Base-by-base conservation (phyloP, 2,329 filamentous ascomycete species). In the Xylariaceae sp. region DNA sequence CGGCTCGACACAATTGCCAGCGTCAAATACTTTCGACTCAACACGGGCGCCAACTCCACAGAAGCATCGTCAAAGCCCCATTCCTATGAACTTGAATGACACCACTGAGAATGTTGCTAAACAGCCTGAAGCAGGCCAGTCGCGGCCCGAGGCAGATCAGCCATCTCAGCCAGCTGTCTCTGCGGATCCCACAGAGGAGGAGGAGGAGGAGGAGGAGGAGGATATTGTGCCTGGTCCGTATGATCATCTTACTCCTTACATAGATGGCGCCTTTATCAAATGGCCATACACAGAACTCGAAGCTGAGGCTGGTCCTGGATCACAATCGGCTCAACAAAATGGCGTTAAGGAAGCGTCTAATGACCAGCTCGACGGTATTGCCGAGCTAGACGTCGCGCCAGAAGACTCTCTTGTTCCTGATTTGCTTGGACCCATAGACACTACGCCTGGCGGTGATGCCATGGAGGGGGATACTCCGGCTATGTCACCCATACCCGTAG, bases 391-490 rank as follows among this genome's bases (percentile, higher is more conserved):
- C 37, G 52, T 37, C 12, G 47, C 30, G 6, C 56, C 62, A 8
- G 63, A 66, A 52, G 58, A 62, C 50, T 63, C 62, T 5, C 62
- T 61, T 3, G 60, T 66, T 8, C 65, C 68, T 4, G 65, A 67
- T 5, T 56, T 60, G 3, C 58, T 51, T 11, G 60, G 64, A 6
- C 59, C 49, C 4, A 6, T 30, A 30, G 65, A 65, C 11, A 53
- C 51, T 44, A 55, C 59, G 34, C 61, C 64, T 29, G 50, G 55
- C n/a, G 67, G 69, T 5, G 66, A 53, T 11, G 55, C 46, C 8
- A 60, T 59, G 6, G 70, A 67, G 1, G 65, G 68, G 7, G 65
- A 69, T 5, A 69, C 75, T 0, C 74, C 68, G 9, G 63, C 60
- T 6, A 59, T 57, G 8, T 61, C 62, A 8, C 63, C 61, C 39